phyloP scores from a whole-genome alignment of 768 basidiomycete species.

The Boletus vinaceobasis region DNA sequence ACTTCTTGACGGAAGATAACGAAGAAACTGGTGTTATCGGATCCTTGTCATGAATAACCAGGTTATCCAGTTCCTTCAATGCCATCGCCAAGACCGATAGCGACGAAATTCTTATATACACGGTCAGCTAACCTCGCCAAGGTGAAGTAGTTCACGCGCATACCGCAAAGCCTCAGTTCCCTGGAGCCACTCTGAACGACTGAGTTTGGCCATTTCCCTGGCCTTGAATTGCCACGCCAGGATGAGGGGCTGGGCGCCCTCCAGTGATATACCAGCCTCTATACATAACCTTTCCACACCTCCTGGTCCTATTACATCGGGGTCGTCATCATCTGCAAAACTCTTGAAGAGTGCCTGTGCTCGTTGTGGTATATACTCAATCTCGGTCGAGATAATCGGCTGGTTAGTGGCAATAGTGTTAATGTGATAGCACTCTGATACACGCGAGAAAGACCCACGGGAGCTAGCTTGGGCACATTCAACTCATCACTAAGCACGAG shows the following conservation, averaged over 20 bases:
- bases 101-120: slow-evolving; percentile 45
- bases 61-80: slow-evolving; percentile 57
- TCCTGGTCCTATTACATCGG: slow-evolving; percentile 59
- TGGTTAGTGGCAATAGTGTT: not conserved
- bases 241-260: slow-evolving; percentile 68
- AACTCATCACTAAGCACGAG: slow-evolving; percentile 50
- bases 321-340: slow-evolving; percentile 56
- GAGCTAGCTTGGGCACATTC: slow-evolving; percentile 30
- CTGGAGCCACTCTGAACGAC: slow-evolving; percentile 65
- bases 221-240: slow-evolving; percentile 73
- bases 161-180: slow-evolving; percentile 49
- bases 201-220: slow-evolving; percentile 70
- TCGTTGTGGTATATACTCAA: slow-evolving; percentile 48
- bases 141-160: slow-evolving; percentile 12
- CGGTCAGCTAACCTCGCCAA: not conserved
- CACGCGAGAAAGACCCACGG: slow-evolving; percentile 21
- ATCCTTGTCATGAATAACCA: slow-evolving; percentile 51
- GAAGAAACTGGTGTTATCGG: slow-evolving; percentile 29
- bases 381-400: slow-evolving; percentile 3
- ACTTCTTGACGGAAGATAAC: slow-evolving; percentile 32
- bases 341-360: slow-evolving; percentile 55
- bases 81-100: slow-evolving; percentile 46
- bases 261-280: slow-evolving; percentile 69
- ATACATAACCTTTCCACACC: slow-evolving; percentile 69
- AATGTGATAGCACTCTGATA: not conserved